Conservation (phyloP, 306 rosid species). For the Inga laurina region DNA sequence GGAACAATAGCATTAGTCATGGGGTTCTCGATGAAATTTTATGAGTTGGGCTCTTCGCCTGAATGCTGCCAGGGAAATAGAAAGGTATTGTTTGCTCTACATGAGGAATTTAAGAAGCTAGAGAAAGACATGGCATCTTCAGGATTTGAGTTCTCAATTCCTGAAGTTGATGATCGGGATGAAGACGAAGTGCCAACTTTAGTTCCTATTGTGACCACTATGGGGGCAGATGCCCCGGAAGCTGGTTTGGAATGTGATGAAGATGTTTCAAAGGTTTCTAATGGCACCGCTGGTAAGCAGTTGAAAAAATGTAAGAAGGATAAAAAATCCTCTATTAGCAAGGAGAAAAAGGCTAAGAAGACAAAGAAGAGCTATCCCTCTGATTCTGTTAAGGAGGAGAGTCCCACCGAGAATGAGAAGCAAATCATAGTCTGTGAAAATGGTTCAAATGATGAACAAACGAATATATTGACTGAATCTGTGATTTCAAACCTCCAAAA, state of each 20-base stretch:
- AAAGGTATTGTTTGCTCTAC: slow-evolving; percentile 64
- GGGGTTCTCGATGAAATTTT: slow-evolving; percentile 64
- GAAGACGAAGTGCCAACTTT: slow-evolving; percentile 63
- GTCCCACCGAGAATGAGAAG: slow-evolving; percentile 21
- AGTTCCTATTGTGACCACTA: slow-evolving; percentile 51
- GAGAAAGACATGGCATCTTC: slow-evolving; percentile 68
- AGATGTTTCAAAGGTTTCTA: slow-evolving; percentile 33
- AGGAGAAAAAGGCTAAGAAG: slow-evolving; percentile 39
- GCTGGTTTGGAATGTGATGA: slow-evolving; percentile 22
- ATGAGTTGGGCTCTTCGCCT: slow-evolving; percentile 73
- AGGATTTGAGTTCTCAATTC: slow-evolving; percentile 53
- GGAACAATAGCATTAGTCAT: slow-evolving; percentile 60
- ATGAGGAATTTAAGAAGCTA: slow-evolving; percentile 69
- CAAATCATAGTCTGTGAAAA: slow-evolving; percentile 37
- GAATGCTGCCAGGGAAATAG: slow-evolving; percentile 86
- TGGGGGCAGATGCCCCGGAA: slow-evolving; percentile 30
- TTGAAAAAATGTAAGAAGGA: slow-evolving; percentile 59
- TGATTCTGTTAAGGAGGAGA: slow-evolving; percentile 25
- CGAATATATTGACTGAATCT: slow-evolving; percentile 43
- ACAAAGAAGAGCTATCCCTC: slow-evolving; percentile 31
- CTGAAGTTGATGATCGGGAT: slow-evolving; percentile 44
- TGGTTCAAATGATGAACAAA: slow-evolving; percentile 39
- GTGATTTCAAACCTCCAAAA: slow-evolving; percentile 78
- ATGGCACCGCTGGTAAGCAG: slow-evolving; percentile 29
- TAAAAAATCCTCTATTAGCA: slow-evolving; percentile 15